Conservation (phyloP, 1,284 basidiomycete species). For the Pascua guehoae region DNA sequence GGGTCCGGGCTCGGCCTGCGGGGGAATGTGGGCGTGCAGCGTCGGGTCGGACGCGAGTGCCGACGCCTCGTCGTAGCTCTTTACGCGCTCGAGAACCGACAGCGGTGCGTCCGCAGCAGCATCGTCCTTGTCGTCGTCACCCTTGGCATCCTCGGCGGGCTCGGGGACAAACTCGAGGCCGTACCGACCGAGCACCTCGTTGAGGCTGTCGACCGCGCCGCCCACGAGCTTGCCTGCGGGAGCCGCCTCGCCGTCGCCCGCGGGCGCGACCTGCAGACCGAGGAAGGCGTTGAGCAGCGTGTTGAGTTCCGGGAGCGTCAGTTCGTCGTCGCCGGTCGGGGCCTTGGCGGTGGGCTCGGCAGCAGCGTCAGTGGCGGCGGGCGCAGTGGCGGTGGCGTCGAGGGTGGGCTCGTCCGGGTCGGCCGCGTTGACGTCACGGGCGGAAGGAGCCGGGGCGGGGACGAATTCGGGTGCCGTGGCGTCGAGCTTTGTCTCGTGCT, state of each 20-base stretch:
- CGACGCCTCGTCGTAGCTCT: too few relatives aligned
- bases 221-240: constrained; percentile 15
- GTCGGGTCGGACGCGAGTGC: too few relatives aligned
- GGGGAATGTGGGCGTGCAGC: too few relatives aligned
- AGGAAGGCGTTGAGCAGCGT: constrained; percentile 40
- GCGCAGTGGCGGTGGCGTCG: background rate
- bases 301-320: constrained; percentile 36
- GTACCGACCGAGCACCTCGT: constrained; percentile 40
- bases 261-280: constrained; percentile 36
- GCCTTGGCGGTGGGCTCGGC: background rate
- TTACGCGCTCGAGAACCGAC: too few relatives aligned
- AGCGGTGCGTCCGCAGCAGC: background rate
- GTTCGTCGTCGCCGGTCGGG: background rate
- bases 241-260: constrained; percentile 15
- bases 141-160: constrained; percentile 15
- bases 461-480: background rate
- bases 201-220: constrained; percentile 30
- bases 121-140: constrained; percentile 10
- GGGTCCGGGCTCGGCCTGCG: too few relatives aligned
- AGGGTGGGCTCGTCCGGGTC: background rate
- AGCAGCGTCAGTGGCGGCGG: too few relatives aligned
- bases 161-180: constrained; percentile 43
- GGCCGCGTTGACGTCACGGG: background rate
- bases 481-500: background rate
- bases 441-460: background rate